These are phyloP conservation scores for Eucalyptus polyanthemos DNA, from an alignment of 345 rosid species.

Conservation along the genomic window DNA sequence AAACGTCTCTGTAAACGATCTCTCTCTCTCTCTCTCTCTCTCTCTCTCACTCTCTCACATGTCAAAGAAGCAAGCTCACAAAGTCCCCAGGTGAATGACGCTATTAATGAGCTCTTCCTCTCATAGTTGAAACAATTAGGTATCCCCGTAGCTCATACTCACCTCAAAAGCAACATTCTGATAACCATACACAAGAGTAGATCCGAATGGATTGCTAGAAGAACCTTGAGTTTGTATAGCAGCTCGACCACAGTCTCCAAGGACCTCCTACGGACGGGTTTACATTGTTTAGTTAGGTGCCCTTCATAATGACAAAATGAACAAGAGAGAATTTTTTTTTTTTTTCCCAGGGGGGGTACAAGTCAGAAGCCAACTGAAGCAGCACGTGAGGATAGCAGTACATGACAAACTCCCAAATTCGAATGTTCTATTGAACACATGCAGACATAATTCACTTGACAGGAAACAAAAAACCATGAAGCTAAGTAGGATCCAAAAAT, in stretches of 20 bases:
- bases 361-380: neutral
- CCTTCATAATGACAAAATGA: neutral
- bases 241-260: slow-evolving; percentile 95
- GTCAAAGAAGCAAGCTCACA: neutral
- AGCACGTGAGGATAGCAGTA: neutral
- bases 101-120: neutral
- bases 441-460: neutral
- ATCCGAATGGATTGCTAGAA: slow-evolving; percentile 89
- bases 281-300: neutral
- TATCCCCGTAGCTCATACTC: neutral
- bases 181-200: slow-evolving; percentile 92
- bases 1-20: neutral
- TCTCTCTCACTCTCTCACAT: neutral
- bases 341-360: fast-evolving
- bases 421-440: neutral
- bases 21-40: neutral
- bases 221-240: slow-evolving; percentile 98
- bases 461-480: neutral
- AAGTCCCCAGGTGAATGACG: neutral
- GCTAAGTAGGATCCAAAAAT: neutral
- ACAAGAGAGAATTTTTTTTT: neutral
- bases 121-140: neutral
- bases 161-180: slow-evolving; percentile 97
- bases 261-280: slow-evolving; percentile 48
- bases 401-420: neutral